Evolutionary conservation across 2,329 filamentous ascomycete genomes (phyloP).

Genomic region (Teratosphaeria epicoccoides): DNA sequence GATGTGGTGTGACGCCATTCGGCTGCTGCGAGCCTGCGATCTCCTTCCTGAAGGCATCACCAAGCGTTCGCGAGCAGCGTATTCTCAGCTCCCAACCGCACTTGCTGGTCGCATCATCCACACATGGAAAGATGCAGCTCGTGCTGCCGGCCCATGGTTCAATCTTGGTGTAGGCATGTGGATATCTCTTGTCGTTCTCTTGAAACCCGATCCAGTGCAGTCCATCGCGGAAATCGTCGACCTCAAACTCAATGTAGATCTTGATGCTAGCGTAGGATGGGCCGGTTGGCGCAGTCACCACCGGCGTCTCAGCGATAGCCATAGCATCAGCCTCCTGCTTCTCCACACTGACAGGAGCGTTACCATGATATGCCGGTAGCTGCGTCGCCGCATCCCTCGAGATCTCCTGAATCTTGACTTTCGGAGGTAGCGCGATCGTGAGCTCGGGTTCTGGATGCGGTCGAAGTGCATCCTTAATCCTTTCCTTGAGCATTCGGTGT

Average conservation of each 20-base stretch:
- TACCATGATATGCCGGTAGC: conserved; percentile 33
- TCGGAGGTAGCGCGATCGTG: conserved; percentile 48
- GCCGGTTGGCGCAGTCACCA: conserved; percentile 17
- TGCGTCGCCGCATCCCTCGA: conserved; percentile 32
- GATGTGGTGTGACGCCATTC: conserved; percentile 18
- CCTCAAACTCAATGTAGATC: conserved; percentile 64
- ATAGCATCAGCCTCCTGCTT: conserved; percentile 24
- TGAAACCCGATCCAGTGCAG: conserved; percentile 84
- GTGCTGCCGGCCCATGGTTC: conserved; percentile 67
- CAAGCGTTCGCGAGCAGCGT: conserved; percentile 73
- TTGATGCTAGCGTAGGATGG: conserved; percentile 48
- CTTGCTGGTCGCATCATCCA: conserved; percentile 72
- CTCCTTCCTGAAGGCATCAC: conserved; percentile 51
- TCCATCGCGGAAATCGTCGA: conserved; percentile 69
- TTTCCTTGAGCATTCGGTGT: conserved; percentile 64
- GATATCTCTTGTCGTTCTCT: conserved; percentile 68
- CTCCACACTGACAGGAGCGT: conserved; percentile 18
- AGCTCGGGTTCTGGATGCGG: conserved; percentile 47
- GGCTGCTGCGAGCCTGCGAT: conserved; percentile 11
- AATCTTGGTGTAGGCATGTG: conserved; percentile 83
- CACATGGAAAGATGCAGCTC: conserved; percentile 82
- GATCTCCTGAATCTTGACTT: conserved; percentile 51
- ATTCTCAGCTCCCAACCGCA: conserved; percentile 84
- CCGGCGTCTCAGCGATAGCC: conserved; percentile 19
- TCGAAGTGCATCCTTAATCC: conserved; percentile 49